Evolutionary conservation across 805 yeast species (phyloP), one percentile per base, ranked within the genome.

Genomic region (Candida easanensis): DNA sequence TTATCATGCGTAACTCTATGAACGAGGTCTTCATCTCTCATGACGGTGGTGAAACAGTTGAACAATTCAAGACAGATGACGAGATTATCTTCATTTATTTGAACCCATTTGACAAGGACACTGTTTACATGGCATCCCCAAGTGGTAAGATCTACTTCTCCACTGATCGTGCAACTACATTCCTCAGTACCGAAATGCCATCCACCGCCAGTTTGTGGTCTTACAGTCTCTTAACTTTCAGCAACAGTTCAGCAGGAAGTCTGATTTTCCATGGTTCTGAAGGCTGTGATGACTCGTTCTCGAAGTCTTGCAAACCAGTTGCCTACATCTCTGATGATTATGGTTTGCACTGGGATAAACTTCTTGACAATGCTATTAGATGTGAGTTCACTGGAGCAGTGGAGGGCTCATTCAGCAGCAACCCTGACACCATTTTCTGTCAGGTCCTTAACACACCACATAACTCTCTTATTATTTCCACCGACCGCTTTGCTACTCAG

Each of bases 261-360:
- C 76, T 88, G 50, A 79, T 93, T 16, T 84, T 82, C 74, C 76
- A 76, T 54, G 86, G 93, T 4, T 76, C 76, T 23, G 70, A 73
- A 28, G 71, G 73, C 13, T 84, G 95, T 62, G 55, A 54, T 9
- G 35, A 48, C 8, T 38, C 41, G 17, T 54, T 27, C 33, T 46
- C 57, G 10, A 23, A 32, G 3, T 14, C 18, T 10, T 91, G 97
- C 59, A 67, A 65, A 25, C 59, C 74, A 1, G 70, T 70, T 15
- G 84, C 90, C 0, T 83, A 69, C 48, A 64, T 77, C 38, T 82
- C 96, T 1, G 64, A 60, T 16, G 79, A 89, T 67, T 75, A 73
- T 20, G 99, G 98, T 17, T 48, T 60, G 11, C 58, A 68, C 0
- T 93, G 90, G 74, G 49, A 60, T 0, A 65, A 70, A 36, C 57